Base-by-base conservation (phyloP, 2,329 filamentous ascomycete genomes). In the Fusarium setosum region DNA sequence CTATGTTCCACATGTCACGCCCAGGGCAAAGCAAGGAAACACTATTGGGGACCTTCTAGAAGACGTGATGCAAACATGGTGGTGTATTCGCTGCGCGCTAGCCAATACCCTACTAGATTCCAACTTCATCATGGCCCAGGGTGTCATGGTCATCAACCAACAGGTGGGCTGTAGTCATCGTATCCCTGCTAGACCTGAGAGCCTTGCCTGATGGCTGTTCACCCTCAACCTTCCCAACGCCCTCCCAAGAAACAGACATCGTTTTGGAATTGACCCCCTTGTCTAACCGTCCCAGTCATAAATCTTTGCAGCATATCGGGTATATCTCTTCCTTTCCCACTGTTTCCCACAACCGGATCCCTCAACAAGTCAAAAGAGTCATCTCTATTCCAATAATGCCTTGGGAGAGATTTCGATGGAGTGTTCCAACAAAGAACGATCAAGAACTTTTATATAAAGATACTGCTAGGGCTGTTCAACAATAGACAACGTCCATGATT, bases 231-330 rank as follows among this genome's bases (percentile, higher is more conserved):
- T 53, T n/a, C 13, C 31, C n/a, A 49, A 35, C 15, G 48, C 18
- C 48, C 29, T 59, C 32, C 61, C 15, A 21, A 29, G 24, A 17
- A 42, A 26, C 20, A 42, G 56, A 60, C 24, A 42, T 38, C 37
- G 23, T 53, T 49, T 45, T 44, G 21, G 37, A 63, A 49, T 54
- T 12, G 48, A 44, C 47, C 45, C 31, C 47, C 24, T 23, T 37
- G 32, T 68, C 61, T 68, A 59, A 53, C 60, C 57, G 42, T 35
- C 5, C 38, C 51, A 49, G 49, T 68, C 55, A 67, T 67, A 58
- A 55, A 63, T 23, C 26, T 29, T 49, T 49, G 34, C 11, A 45
- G 44, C 38, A 29, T 53, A 12, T 53, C 15, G 29, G 50, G 50
- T 53, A 52, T 52, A 17, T 44, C 21, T 20, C 29, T 35, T 42